These are phyloP conservation scores for Hypoxylon sp. DNA, from an alignment of 2,329 filamentous ascomycete species.

Conservation along the genomic window DNA sequence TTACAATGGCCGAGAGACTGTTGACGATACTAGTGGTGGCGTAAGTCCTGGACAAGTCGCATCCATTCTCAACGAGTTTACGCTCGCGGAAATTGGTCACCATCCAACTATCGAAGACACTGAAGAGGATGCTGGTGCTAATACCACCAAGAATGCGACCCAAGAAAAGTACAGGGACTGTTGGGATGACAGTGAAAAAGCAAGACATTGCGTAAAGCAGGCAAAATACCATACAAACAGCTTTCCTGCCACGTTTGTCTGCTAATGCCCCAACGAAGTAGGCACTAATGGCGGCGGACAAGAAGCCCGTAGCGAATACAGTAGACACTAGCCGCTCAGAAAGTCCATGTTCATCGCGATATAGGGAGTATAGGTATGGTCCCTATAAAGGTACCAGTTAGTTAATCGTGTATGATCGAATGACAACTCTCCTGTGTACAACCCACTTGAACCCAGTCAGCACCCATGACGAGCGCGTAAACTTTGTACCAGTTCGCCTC, in stretches of 20 bases:
- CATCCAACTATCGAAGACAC: conserved; percentile 73
- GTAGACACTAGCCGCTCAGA: conserved; percentile 49
- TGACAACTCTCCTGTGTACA: background rate
- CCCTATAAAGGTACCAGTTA: conserved; percentile 42
- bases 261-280: conserved; percentile 58
- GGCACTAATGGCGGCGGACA: conserved; percentile 64
- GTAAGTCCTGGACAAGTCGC: conserved; percentile 61
- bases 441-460: conserved; percentile 63
- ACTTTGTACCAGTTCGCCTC: conserved; percentile 61
- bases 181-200: conserved; percentile 63
- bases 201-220: conserved; percentile 66
- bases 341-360: conserved; percentile 50
- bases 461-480: conserved; percentile 60
- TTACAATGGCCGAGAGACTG: conserved; percentile 68
- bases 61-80: conserved; percentile 59
- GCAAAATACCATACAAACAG: conserved; percentile 69
- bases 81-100: conserved; percentile 67
- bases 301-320: conserved; percentile 64
- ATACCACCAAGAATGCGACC: conserved; percentile 70
- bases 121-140: conserved; percentile 70
- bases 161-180: conserved; percentile 62
- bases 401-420: conserved; percentile 1
- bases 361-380: conserved; percentile 52
- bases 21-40: conserved; percentile 68
- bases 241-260: conserved; percentile 64